These are phyloP conservation scores for Russula earlei DNA, from an alignment of 768 basidiomycete species.

Conservation along the genomic window DNA sequence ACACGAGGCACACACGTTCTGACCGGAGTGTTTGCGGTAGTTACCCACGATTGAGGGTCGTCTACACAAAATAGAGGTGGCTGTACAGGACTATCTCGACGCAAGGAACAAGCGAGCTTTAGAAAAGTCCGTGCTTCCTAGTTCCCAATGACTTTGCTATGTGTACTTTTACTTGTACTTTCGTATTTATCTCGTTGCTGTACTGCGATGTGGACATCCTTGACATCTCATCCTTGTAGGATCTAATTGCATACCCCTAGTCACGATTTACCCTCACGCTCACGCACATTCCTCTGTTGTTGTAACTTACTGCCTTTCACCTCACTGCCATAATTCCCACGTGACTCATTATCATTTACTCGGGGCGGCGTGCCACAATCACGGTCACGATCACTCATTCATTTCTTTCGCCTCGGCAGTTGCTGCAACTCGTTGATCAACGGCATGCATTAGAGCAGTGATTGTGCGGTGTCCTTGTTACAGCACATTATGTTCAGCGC, in stretches of 20 bases:
- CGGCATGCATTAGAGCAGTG: constrained; percentile 9
- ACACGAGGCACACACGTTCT: background rate
- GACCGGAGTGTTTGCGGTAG: background rate
- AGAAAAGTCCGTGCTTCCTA: constrained; percentile 14
- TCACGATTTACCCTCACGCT: constrained; percentile 3
- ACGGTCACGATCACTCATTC: background rate
- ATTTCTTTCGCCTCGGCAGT: background rate
- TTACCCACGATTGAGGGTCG: constrained; percentile 16
- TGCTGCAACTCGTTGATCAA: background rate
- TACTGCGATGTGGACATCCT: constrained; percentile 4
- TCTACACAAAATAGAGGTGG: constrained; percentile 14
- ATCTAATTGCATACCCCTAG: constrained; percentile 9
- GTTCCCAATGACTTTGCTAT: background rate
- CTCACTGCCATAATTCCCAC: background rate
- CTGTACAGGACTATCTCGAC: constrained; percentile 12
- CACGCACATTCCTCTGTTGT: no score
- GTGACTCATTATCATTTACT: background rate
- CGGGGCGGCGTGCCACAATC: no score
- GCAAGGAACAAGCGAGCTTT: constrained; percentile 17
- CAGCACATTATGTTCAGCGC: constrained; percentile 26
- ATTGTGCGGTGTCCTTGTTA: background rate
- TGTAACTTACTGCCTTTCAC: background rate
- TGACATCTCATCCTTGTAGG: constrained; percentile 5
- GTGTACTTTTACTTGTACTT: constrained; percentile 1
- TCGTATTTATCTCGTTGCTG: constrained; percentile 10